Evolutionary conservation across 108 stramenopile species (phyloP), one percentile per base, ranked within the genome.

Genomic region (Parietichytrium sp.): DNA sequence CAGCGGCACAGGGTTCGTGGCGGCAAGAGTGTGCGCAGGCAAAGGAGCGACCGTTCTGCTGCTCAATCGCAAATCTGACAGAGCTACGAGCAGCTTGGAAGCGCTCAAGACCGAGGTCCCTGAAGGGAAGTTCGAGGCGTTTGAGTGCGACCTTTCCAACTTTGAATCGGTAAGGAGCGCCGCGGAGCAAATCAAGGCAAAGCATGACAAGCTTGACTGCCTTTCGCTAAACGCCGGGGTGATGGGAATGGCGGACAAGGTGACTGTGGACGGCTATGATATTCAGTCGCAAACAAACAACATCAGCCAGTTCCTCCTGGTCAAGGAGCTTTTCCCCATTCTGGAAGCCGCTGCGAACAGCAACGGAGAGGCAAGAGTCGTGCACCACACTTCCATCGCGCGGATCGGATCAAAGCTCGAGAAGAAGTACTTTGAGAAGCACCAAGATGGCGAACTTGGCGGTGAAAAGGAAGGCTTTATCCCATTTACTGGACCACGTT

Each of bases 261-360:
- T 84, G 3, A 91, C 88, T 31, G 48, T 49, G 54, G 92, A 93
- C 72, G 92, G 92, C 51, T 90, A 86, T 42, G 91, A 91, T 53
- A 53, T 89, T 20, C 87, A 89, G 45, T 88, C 91, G 88, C 87
- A 87, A 47, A 89, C 90, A 16, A 91, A 91, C 79, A 61, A 86
- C 78, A 49, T 93, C 29, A 83, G 86, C 29, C 90, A 91, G 38
- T 91, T 93, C 80, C 81, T 93, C 4, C 84, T 93, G 52, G 84
- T 88, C 36, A 85, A 84, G 81, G 82, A 85, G 38, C 72, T 93
- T 23, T 83, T 83, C 30, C 90, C 90, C 3, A 55, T 80, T 13
- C 52, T 92, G 26, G 45, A 88, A 72, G 79, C 83, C 26, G 89
- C 86, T 4, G 83, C 61, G 4, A 79, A 83, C 36, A 16, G 84